phyloP scores from a whole-genome alignment of 768 basidiomycete species.

The Amanita subjunquillea region DNA sequence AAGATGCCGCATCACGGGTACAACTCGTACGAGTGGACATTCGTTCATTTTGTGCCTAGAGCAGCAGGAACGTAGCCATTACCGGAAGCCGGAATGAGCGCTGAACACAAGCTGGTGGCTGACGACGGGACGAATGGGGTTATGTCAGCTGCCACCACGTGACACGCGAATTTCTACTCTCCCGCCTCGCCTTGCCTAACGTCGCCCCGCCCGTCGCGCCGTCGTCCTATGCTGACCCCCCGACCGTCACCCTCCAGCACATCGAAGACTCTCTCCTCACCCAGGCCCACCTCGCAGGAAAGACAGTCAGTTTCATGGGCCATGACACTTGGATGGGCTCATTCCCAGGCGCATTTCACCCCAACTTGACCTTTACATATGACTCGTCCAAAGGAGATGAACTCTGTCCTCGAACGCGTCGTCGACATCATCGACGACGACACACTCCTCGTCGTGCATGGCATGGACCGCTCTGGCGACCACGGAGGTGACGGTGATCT shows the following conservation, averaged over 20 bases:
- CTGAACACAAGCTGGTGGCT: too few relatives aligned
- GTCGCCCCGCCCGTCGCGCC: conserved; percentile 38
- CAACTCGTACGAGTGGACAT: too few relatives aligned
- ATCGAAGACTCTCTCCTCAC: conserved; percentile 87
- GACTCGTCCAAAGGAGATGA: conserved; percentile 98
- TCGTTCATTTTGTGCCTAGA: too few relatives aligned
- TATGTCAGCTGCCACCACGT: too few relatives aligned
- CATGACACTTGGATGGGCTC: conserved; percentile 95
- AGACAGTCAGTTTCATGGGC: conserved; percentile 76
- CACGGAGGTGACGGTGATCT: conserved; percentile 86
- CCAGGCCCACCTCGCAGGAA: conserved; percentile 52
- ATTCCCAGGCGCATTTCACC: conserved; percentile 67
- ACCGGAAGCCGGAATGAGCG: too few relatives aligned
- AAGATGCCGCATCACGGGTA: too few relatives aligned
- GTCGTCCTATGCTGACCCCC: conserved; percentile 89
- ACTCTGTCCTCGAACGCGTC: conserved; percentile 61
- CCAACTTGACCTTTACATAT: conserved; percentile 72
- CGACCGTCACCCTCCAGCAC: conserved; percentile 89
- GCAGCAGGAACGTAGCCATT: too few relatives aligned
- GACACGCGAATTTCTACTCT: conserved; percentile 53
- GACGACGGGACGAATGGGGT: too few relatives aligned
- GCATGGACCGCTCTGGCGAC: conserved; percentile 92
- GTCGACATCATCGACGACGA: conserved; percentile 71
- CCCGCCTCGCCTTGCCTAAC: conserved; percentile 57
- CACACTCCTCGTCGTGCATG: conserved; percentile 83